These are phyloP conservation scores for Castanea sativa DNA, from an alignment of 306 rosid species.

Conservation along the genomic window DNA sequence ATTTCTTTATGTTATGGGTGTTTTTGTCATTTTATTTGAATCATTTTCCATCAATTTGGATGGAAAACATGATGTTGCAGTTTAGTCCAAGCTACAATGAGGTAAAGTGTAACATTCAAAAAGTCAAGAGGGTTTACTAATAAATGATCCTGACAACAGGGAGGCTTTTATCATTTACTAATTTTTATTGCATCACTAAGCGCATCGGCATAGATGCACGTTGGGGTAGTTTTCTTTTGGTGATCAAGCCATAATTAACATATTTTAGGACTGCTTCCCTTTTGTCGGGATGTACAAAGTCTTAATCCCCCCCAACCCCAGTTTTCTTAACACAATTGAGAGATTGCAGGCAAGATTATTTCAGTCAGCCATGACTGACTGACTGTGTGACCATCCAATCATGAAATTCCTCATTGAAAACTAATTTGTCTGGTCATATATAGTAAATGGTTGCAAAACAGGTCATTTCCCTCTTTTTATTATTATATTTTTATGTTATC, in stretches of 20 bases:
- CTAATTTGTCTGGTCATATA: background rate
- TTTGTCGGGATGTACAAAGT: background rate
- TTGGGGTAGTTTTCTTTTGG: background rate
- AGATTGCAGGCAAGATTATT: background rate
- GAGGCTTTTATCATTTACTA: too few relatives aligned
- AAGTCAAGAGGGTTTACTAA: too few relatives aligned
- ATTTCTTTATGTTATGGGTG: too few relatives aligned
- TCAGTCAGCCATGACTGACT: background rate
- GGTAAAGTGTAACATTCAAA: too few relatives aligned
- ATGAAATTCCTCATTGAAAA: background rate
- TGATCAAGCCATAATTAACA: background rate
- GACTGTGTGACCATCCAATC: too few relatives aligned
- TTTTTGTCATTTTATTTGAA: too few relatives aligned
- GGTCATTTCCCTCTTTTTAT: background rate
- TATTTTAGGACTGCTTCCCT: background rate
- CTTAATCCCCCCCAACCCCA: background rate
- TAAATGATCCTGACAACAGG: too few relatives aligned
- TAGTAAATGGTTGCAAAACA: background rate
- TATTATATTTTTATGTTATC: too few relatives aligned
- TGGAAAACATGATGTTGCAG: too few relatives aligned
- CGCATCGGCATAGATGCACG: background rate
- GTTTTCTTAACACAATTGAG: background rate
- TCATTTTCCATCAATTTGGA: too few relatives aligned
- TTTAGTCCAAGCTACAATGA: too few relatives aligned
- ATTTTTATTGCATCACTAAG: background rate